Conservation (phyloP, 768 basidiomycete genomes). For the Hericium coralloides region DNA sequence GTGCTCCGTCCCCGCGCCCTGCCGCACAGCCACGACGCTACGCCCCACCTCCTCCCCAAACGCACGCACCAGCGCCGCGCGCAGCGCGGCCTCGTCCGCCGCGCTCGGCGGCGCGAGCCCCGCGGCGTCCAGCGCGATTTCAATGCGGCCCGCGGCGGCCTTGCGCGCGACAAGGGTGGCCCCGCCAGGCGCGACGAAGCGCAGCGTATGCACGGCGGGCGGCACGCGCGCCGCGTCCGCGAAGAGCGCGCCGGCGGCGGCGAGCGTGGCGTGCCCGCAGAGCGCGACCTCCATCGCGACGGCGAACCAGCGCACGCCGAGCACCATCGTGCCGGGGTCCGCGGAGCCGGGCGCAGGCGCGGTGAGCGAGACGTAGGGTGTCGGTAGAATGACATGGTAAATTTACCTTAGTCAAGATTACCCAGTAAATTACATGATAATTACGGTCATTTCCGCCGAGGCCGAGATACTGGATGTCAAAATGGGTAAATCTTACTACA, state of each 20-base stretch:
- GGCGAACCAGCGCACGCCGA: slow-evolving; percentile 23
- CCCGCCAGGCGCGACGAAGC: slow-evolving; percentile 2
- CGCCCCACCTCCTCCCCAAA: slow-evolving; percentile 2
- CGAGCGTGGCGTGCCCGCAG: slow-evolving; percentile 28
- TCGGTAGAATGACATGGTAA: too few relatives aligned
- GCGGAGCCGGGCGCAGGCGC: not conserved
- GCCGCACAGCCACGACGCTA: not conserved
- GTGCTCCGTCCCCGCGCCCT: slow-evolving; percentile 1
- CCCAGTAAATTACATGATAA: too few relatives aligned
- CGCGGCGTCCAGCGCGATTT: slow-evolving; percentile 10
- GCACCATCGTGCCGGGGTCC: not conserved
- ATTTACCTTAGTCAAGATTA: too few relatives aligned
- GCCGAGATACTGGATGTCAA: too few relatives aligned
- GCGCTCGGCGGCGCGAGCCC: not conserved
- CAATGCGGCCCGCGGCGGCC: slow-evolving; percentile 5
- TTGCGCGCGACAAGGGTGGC: slow-evolving; percentile 1
- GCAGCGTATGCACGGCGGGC: not conserved
- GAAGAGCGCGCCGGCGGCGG: slow-evolving; percentile 12
- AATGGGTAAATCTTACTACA: too few relatives aligned
- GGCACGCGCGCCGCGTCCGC: not conserved
- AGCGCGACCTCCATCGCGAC: slow-evolving; percentile 17
- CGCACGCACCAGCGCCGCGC: slow-evolving; percentile 1
- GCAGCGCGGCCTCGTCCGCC: slow-evolving; percentile 5
- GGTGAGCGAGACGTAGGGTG: not conserved
- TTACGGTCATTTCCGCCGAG: too few relatives aligned